phyloP scores from a whole-genome alignment of 2,329 filamentous ascomycete species.

The Curvularia eragrostidis region DNA sequence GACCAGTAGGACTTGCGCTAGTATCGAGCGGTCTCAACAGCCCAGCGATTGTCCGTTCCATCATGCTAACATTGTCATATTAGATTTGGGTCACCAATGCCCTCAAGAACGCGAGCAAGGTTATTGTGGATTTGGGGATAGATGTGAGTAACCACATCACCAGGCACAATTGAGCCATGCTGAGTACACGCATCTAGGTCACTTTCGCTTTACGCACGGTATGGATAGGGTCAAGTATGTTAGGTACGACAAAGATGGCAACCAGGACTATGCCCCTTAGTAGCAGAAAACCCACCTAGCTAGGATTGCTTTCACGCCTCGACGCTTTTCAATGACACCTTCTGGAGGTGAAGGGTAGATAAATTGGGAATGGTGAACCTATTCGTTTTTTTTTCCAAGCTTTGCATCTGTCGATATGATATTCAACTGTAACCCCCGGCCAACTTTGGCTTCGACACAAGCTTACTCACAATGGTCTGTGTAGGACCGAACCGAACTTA shows the following conservation, averaged over 20 bases:
- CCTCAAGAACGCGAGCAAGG: slow-evolving; percentile 45
- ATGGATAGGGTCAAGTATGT: slow-evolving; percentile 47
- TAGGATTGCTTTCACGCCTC: neutral
- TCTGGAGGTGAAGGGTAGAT: neutral
- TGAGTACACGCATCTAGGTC: slow-evolving; percentile 15
- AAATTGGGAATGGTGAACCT: neutral
- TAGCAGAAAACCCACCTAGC: neutral
- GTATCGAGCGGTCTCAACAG: neutral
- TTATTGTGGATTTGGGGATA: slow-evolving; percentile 46
- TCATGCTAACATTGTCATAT: slow-evolving; percentile 8
- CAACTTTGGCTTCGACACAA: slow-evolving; percentile 1
- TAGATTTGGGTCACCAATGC: slow-evolving; percentile 52
- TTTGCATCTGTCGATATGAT: neutral
- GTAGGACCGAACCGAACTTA: neutral
- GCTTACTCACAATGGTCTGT: neutral
- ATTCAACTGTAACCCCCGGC: neutral
- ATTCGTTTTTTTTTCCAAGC: neutral
- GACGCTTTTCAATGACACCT: too few species aligned
- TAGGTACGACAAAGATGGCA: slow-evolving; percentile 35
- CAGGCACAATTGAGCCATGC: neutral
- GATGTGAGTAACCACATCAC: slow-evolving; percentile 31
- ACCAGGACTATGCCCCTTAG: slow-evolving; percentile 27
- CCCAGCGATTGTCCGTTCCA: neutral
- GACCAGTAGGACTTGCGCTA: neutral
- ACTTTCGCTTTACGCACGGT: slow-evolving; percentile 49